Percentiles rank a stretch among this genome's conserved stretches.
These are phyloP conservation scores for Phytopythium mirpurense DNA, from an alignment of 352 stramenopile genomes.

Conservation along the genomic window DNA sequence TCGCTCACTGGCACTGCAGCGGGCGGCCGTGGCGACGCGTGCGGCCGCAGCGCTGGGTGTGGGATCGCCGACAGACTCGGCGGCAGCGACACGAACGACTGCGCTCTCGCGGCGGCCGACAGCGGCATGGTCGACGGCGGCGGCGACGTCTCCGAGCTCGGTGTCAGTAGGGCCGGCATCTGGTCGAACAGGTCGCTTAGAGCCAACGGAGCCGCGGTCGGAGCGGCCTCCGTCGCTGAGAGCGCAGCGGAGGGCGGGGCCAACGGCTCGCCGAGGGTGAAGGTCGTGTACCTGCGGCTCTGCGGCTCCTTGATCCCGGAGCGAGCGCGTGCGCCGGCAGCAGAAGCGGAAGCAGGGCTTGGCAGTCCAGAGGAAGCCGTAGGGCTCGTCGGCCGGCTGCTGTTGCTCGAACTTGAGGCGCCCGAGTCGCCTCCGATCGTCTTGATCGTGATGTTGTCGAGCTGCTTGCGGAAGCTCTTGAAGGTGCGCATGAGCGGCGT, in stretches of 20 bases:
- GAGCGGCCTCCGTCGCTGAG: not conserved
- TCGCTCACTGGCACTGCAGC: not conserved
- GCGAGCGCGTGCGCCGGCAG: not conserved
- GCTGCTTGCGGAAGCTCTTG: constrained; percentile 53
- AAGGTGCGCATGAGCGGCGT: constrained; percentile 47
- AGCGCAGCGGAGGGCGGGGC: not conserved
- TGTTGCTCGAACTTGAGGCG: constrained; percentile 1
- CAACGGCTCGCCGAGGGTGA: not conserved
- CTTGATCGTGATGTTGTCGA: constrained; percentile 26
- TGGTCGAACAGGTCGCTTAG: not conserved
- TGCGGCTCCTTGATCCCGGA: constrained; percentile 5
- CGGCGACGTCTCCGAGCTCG: too few relatives aligned
- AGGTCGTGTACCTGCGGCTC: not conserved
- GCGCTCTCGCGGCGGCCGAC: not conserved
- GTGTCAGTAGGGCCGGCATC: not conserved
- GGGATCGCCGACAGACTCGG: not conserved
- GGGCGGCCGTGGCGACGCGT: not conserved
- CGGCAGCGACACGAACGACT: not conserved
- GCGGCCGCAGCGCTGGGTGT: not conserved
- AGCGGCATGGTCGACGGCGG: not conserved
- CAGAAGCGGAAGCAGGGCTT: not conserved
- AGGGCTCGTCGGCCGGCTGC: constrained; percentile 13
- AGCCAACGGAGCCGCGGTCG: not conserved
- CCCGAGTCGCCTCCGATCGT: constrained; percentile 11
- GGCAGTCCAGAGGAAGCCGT: constrained; percentile 3